These are phyloP conservation scores for Pseudonitzschia pungens DNA, from an alignment of 108 stramenopile species.

Conservation along the genomic window DNA sequence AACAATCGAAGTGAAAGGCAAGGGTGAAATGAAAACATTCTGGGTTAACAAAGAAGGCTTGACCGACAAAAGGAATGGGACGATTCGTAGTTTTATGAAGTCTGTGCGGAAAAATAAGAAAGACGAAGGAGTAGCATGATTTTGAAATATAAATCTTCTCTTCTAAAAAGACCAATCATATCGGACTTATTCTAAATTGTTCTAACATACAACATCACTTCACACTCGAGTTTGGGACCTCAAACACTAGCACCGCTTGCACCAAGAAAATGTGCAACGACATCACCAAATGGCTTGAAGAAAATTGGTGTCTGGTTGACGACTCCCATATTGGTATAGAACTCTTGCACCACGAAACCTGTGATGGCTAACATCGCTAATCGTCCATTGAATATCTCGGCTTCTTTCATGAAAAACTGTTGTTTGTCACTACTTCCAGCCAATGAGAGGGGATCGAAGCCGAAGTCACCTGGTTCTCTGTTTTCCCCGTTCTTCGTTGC, in stretches of 20 bases:
- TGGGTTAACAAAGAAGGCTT: slow-evolving; percentile 43
- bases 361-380: slow-evolving; percentile 79
- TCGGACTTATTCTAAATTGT: neutral
- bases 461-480: slow-evolving; percentile 55
- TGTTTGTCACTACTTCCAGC: slow-evolving; percentile 24
- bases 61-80: slow-evolving; percentile 15
- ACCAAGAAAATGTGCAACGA: slow-evolving; percentile 17
- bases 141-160: neutral
- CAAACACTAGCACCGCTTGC: slow-evolving; percentile 13
- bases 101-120: neutral
- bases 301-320: slow-evolving; percentile 66
- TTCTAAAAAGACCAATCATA: neutral
- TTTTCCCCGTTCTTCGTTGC: slow-evolving; percentile 68
- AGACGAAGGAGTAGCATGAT: neutral
- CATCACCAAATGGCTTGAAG: slow-evolving; percentile 45
- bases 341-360: slow-evolving; percentile 70
- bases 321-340: slow-evolving; percentile 42
- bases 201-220: neutral
- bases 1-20: slow-evolving; percentile 64
- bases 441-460: slow-evolving; percentile 68
- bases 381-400: slow-evolving; percentile 77
- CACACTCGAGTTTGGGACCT: neutral
- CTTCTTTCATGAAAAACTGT: slow-evolving; percentile 39
- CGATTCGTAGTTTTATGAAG: slow-evolving; percentile 24
- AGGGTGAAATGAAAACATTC: slow-evolving; percentile 65